These are phyloP conservation scores for Larix sibirica DNA, from an alignment of 83 land plant genomes.

Conservation along the genomic window DNA sequence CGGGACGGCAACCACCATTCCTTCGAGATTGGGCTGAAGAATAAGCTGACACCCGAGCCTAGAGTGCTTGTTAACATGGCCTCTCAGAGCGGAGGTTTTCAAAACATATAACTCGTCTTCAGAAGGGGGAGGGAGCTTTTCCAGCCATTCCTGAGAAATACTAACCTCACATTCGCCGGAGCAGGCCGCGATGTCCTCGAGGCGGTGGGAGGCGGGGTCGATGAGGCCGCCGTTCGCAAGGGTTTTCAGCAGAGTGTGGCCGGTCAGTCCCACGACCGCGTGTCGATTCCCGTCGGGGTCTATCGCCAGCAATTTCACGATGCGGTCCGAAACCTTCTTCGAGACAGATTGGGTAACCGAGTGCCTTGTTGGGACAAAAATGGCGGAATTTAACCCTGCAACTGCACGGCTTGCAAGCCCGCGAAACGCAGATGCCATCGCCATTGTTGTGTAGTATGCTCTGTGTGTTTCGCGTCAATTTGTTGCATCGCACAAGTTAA, in stretches of 20 bases:
- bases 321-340: conserved; percentile 26
- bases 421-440: conserved; percentile 22
- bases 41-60: conserved; percentile 45
- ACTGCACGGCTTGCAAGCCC: conserved; percentile 10
- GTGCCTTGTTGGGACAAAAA: not conserved
- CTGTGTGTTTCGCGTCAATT: too few species aligned
- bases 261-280: conserved; percentile 28
- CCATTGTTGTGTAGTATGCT: not conserved
- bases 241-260: conserved; percentile 41
- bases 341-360: conserved; percentile 4
- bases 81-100: conserved; percentile 9
- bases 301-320: conserved; percentile 35
- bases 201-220: conserved; percentile 37
- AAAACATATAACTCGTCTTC: conserved; percentile 46
- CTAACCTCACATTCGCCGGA: conserved; percentile 45
- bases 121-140: conserved; percentile 40
- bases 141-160: conserved; percentile 41
- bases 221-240: conserved; percentile 32
- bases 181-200: conserved; percentile 43
- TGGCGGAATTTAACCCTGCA: conserved; percentile 3
- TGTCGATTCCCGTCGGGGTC: conserved; percentile 35
- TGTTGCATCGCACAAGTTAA: too few species aligned
- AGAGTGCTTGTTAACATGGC: conserved; percentile 26
- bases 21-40: conserved; percentile 34
- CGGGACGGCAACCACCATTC: conserved; percentile 47